Percentiles rank a stretch among this genome's conserved stretches.
Evolutionary conservation across 305 asterid species (phyloP).

Genomic region (Ajuga reptans): DNA sequence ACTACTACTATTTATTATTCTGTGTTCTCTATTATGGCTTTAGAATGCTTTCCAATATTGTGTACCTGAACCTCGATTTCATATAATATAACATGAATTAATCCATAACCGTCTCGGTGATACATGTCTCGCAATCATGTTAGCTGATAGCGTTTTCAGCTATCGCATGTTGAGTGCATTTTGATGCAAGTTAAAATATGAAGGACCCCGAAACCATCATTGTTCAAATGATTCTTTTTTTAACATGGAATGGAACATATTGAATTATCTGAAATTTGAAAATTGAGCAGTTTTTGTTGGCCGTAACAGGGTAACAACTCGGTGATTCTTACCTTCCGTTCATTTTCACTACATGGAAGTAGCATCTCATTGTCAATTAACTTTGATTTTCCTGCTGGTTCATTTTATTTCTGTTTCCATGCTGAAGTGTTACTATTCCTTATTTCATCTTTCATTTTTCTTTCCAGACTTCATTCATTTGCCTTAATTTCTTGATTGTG

Average conservation of each 20-base stretch:
- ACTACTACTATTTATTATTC: neutral
- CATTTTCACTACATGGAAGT: neutral
- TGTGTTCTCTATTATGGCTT: neutral
- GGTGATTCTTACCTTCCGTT: constrained; percentile 1
- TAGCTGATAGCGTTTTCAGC: constrained; percentile 5
- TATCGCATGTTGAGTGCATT: neutral
- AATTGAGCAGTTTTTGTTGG: constrained; percentile 11
- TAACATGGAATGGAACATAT: neutral
- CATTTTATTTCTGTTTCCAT: neutral
- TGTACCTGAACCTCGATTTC: constrained; percentile 5
- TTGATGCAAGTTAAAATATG: neutral
- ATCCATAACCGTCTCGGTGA: neutral
- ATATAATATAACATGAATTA: neutral
- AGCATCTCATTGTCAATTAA: neutral
- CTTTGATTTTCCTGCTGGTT: neutral
- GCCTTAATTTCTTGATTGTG: neutral
- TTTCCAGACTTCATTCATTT: neutral
- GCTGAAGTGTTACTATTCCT: neutral
- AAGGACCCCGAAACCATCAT: neutral
- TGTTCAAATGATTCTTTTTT: neutral
- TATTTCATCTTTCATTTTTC: constrained; percentile 7
- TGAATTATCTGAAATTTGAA: neutral
- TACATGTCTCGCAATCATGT: neutral
- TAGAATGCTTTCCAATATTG: constrained; percentile 5
- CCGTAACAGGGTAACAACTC: neutral